Evolutionary conservation across 257 asterid genomes (phyloP), one percentile per base, ranked within the genome.

Genomic region (Solanum tarapatanum): DNA sequence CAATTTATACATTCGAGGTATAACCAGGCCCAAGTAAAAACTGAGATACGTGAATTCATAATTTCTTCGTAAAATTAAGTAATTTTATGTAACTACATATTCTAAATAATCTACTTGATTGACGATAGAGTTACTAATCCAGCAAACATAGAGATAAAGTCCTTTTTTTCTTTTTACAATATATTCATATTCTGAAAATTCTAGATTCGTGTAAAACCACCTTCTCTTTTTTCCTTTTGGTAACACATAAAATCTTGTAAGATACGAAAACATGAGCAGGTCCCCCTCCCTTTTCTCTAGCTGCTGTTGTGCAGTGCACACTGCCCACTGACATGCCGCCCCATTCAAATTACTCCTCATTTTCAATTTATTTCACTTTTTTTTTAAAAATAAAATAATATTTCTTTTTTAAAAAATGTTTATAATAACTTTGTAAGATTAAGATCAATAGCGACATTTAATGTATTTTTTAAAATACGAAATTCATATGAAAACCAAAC

Each of bases 191-290:
- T 55, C 4, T 58, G 1, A 58, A 58, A 58, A 58, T 19, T 58
- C 2, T 58, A 58, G 0, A 55, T 55, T 17, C 0, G 4, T 8
- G n/a, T 0, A 51, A 0, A 51, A 48, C 6, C 1, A 17, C 8
- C 21, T 5, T 5, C 8, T 51, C 9, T 6, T 2, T 51, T 48
- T 16, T 0, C 23, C n/a, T 7, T 55, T 55, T 55, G 7, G 0
- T 17, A 55, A 55, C 64, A 7, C 69, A 28, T 28, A 69, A 73
- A 73, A 33, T 73, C 45, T 19, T 35, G 28, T 19, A 33, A 73
- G 80, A 73, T 73, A 73, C 17, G 45, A 73, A 33, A 35, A 73
- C 45, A 73, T 9, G 43, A 10, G 8, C 48, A 33, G 80, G 80
- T 33, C 80, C 80, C 80, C 80, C 17, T 9, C 13, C 4, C 26